A percentile compares a stretch with the other conserved stretches of the same genome.
Conservation (phyloP, 768 basidiomycete species). For the Hypsizygus marmoreus region DNA sequence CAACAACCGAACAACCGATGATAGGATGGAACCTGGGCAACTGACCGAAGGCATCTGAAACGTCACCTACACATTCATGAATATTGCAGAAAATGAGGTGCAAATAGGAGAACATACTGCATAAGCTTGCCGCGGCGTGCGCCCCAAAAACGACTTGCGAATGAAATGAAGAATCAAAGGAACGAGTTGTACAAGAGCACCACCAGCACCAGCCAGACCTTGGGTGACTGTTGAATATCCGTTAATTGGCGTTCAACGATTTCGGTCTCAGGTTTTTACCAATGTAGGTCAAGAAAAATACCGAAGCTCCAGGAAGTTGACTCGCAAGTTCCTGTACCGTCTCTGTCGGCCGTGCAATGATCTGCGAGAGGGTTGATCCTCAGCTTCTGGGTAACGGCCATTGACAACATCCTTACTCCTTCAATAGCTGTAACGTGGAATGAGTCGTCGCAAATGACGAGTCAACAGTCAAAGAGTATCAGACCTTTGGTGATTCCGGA, state of each 20-base stretch:
- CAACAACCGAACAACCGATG: too few relatives aligned
- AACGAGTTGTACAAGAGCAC: slow-evolving; percentile 54
- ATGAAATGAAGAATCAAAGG: slow-evolving; percentile 59
- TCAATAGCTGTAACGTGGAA: slow-evolving; percentile 25
- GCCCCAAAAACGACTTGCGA: slow-evolving; percentile 64
- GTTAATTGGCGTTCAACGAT: not conserved
- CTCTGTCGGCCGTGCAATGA: slow-evolving; percentile 44
- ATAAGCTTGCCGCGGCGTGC: slow-evolving; percentile 68
- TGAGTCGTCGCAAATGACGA: too few relatives aligned
- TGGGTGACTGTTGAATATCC: slow-evolving; percentile 40
- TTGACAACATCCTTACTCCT: slow-evolving; percentile 21
- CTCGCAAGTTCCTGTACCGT: slow-evolving; percentile 45
- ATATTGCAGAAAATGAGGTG: not conserved
- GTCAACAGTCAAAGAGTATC: not conserved
- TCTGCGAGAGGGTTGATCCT: slow-evolving; percentile 28
- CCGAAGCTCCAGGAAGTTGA: slow-evolving; percentile 56
- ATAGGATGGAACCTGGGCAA: not conserved
- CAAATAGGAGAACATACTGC: slow-evolving; percentile 18
- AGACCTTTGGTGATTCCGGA: slow-evolving; percentile 53
- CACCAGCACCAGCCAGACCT: slow-evolving; percentile 53
- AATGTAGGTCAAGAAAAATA: slow-evolving; percentile 68
- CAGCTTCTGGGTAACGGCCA: not conserved
- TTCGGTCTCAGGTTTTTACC: slow-evolving; percentile 24
- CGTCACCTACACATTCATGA: slow-evolving; percentile 33
- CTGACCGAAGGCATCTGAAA: slow-evolving; percentile 55